phyloP scores from a whole-genome alignment of 2,329 filamentous ascomycete genomes.

The Sporothrix pseudoabietina region DNA sequence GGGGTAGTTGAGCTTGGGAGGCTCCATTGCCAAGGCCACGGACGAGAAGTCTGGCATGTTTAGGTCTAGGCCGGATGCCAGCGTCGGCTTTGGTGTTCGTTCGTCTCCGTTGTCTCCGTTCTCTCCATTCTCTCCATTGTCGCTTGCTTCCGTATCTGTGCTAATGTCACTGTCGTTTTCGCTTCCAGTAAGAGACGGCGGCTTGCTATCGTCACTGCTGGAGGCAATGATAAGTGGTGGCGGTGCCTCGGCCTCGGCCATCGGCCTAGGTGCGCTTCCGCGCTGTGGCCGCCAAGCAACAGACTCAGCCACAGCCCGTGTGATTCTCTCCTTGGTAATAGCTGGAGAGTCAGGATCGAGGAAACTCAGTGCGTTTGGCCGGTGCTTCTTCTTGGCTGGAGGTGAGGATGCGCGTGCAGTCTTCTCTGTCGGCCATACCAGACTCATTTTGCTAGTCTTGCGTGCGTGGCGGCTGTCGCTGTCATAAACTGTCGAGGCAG shows the following conservation, averaged over 20 bases:
- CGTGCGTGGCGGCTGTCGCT: background rate
- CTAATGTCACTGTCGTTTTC: conserved; percentile 52
- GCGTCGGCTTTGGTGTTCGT: conserved; percentile 35
- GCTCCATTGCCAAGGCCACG: background rate
- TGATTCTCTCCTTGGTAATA: conserved; percentile 42
- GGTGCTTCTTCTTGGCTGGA: conserved; percentile 24
- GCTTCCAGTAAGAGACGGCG: conserved; percentile 39
- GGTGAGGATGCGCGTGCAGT: background rate
- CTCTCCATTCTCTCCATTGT: conserved; percentile 40
- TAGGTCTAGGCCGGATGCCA: conserved; percentile 28
- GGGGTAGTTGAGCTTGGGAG: background rate
- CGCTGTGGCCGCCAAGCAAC: conserved; percentile 34
- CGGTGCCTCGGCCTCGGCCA: conserved; percentile 25
- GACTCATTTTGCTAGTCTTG: background rate
- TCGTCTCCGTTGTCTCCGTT: conserved; percentile 37
- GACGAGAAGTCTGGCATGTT: background rate
- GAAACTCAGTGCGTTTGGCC: conserved; percentile 53
- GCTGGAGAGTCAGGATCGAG: conserved; percentile 62
- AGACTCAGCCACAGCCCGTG: conserved; percentile 41
- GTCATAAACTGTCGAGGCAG: background rate
- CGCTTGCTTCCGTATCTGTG: conserved; percentile 48
- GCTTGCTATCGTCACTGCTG: conserved; percentile 14
- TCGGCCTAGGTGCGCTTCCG: background rate
- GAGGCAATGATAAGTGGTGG: background rate
- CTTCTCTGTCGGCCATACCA: background rate